Percentiles rank a stretch among this genome's conserved stretches.
Conservation (phyloP, 2,329 filamentous ascomycete genomes). For the Beauveria caledonica region DNA sequence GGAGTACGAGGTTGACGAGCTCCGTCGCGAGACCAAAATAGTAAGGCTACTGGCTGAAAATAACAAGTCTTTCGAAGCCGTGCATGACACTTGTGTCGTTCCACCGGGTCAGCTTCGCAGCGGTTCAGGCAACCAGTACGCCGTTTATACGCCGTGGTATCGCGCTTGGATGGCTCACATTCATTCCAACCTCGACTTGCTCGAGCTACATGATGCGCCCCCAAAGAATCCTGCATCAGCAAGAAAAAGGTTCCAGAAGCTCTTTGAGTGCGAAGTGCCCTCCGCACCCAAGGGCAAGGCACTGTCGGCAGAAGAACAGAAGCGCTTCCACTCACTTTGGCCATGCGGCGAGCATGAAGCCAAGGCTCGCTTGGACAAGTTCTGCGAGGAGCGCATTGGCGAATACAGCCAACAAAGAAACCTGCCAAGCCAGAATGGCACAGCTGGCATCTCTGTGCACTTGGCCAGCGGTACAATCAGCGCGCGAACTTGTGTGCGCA, state of each 20-base stretch:
- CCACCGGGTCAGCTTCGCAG: conserved; percentile 60
- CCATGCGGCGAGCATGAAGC: conserved; percentile 72
- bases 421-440: conserved; percentile 51
- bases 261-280: conserved; percentile 57
- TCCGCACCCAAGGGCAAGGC: conserved; percentile 54
- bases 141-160: conserved; percentile 80
- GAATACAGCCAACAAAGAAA: conserved; percentile 60
- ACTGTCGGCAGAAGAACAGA: conserved; percentile 49
- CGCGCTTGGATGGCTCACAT: conserved; percentile 66
- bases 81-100: conserved; percentile 79
- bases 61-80: conserved; percentile 60
- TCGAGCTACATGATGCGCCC: conserved; percentile 51
- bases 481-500: conserved; percentile 56
- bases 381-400: conserved; percentile 55
- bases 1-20: conserved; percentile 87
- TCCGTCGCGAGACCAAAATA: conserved; percentile 65
- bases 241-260: conserved; percentile 36
- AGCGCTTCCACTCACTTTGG: conserved; percentile 52
- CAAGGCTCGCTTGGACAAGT: conserved; percentile 52
- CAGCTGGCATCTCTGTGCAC: conserved; percentile 65
- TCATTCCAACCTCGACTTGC: conserved; percentile 57
- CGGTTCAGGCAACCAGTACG: conserved; percentile 68
- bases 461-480: conserved; percentile 61
- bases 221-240: conserved; percentile 25
- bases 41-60: conserved; percentile 51